Evolutionary conservation across 176 grass and related monocot species (phyloP), one percentile per base, ranked within the genome.

Genomic region (Phyllostachys edulis): DNA sequence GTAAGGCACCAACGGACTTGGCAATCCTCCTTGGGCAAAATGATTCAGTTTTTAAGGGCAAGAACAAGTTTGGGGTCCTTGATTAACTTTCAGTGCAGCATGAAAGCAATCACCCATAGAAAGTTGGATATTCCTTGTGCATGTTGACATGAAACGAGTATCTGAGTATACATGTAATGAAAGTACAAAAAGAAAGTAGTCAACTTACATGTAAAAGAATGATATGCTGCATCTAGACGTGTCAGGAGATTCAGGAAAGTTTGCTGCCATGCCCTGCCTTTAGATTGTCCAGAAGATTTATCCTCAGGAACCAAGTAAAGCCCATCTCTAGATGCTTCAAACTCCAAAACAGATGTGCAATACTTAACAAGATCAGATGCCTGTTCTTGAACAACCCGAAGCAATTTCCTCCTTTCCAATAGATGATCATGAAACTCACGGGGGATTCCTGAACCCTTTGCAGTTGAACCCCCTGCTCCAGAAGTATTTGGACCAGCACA

Each of bases 241-340:
- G 90, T 91, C 85, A 98, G 77, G 40, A 89, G 87, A 91, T 89
- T 91, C 72, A 89, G 86, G 67, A 91, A 92, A 72, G 85, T 59
- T 93, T 91, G 89, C 79, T 98, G 95, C 95, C 95, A 95, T 46
- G 79, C 67, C 77, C 86, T 90, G 63, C 92, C 89, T 80, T 93
- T 92, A 79, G 85, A 92, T 83, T 86, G 76, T 82, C 88, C 81
- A 49, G 90, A 91, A 87, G 86, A 86, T 85, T 87, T 87, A 77
- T 90, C 94, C 26, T 83, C 90, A 73, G 90, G 69, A 78, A 84
- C 63, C 60, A 92, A 90, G 70, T 91, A 95, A 85, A 93, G 71
- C 41, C 92, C 95, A 69, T 95, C 92, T 85, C 92, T 95, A 63
- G 92, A 98, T 86, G 87, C 92, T 92, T 98, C 92, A 87, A 95